Base-by-base conservation (phyloP, 2,329 filamentous ascomycete genomes). In the Echinosphaeria canescens region DNA sequence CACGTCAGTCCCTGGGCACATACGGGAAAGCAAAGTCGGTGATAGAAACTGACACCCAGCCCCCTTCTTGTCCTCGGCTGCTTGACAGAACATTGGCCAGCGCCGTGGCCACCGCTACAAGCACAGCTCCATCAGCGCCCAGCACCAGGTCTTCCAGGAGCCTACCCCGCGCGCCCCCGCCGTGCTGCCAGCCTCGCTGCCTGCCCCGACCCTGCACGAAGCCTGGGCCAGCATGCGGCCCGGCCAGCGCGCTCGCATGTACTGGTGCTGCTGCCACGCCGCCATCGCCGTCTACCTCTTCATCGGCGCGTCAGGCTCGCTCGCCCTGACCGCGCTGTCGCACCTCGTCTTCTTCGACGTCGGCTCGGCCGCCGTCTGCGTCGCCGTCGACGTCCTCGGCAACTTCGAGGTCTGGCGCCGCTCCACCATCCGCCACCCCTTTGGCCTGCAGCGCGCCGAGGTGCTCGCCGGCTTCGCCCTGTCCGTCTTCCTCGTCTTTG, bases 381-480 rank as follows among this genome's bases (percentile, higher is more conserved):
- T 92, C 4, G 72, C 69, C 10, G 85, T 95, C 25, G 88, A 98
- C 42, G 79, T 95, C 2, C 66, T 93, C 25, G 73, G 79, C 27
- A 98, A 98, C 47, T 98, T 98, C 40, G 88, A 98, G 45, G 84
- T 95, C 22, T 98, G 88, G 88, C 80, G 81, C 35, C 68, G 85
- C 25, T 85, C 79, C 38, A 90, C 75, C 36, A 76, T 98, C 38
- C 73, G 84, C 14, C 82, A 98, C 49, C 88, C 88, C 0, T 98
- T 98, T 43, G 84, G 75, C 4, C 64, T 98, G 14, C 81, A 93
- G 51, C 69, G 88, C 28, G 78, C 79, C 31, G 88, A 98, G 48
- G 85, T 98, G 5, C 65, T 98, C 11, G 82, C 84, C 19, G 88
- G 88, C 12, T 92, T 98, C 36, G 88, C 84, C 32, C 81, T 95